Evolutionary conservation across 345 rosid species (phyloP).

Genomic region (Diplotaxis tenuifolia): DNA sequence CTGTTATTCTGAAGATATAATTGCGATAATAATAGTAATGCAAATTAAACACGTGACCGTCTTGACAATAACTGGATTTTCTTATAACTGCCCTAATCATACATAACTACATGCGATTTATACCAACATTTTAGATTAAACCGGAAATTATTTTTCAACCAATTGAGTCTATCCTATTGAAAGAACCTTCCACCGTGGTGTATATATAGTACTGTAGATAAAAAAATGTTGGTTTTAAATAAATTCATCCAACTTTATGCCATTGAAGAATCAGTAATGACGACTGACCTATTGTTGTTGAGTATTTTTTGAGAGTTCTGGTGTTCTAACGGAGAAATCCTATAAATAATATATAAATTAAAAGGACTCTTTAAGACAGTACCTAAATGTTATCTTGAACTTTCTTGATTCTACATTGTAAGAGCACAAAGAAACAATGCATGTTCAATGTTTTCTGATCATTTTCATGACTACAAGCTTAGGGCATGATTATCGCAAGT

Average conservation of each 20-base stretch:
- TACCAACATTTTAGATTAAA: background rate
- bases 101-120: background rate
- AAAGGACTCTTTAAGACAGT: background rate
- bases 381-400: slow-evolving; percentile 5
- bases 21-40: slow-evolving; percentile 28
- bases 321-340: background rate
- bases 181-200: background rate
- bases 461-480: slow-evolving; percentile 17
- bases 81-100: slow-evolving; percentile 1
- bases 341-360: background rate
- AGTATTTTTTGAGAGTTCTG: no score
- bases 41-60: slow-evolving; percentile 25
- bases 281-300: background rate
- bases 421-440: slow-evolving; percentile 14
- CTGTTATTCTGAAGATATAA: slow-evolving; percentile 28
- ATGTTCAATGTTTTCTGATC: slow-evolving; percentile 30
- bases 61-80: slow-evolving; percentile 13
- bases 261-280: background rate
- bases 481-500: no score
- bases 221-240: background rate
- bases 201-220: background rate
- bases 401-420: background rate
- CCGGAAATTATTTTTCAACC: background rate
- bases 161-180: background rate
- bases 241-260: background rate